Evolutionary conservation across 2,329 filamentous ascomycete species (phyloP).

Genomic region (Aspergillus viridinutans): DNA sequence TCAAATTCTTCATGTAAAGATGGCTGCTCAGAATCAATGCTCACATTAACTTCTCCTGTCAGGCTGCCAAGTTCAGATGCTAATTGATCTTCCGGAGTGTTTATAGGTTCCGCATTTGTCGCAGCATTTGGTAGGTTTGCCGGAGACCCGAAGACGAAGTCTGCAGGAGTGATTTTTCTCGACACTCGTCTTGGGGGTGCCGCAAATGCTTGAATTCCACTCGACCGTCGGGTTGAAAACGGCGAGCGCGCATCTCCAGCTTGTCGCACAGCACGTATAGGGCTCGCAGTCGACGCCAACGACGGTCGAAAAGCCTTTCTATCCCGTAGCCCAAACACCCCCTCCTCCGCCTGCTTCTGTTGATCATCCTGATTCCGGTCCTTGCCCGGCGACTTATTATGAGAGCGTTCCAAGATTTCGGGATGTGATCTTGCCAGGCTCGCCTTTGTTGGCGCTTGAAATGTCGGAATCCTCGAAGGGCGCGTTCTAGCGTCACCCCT

Average conservation of each 20-base stretch:
- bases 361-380: conserved; percentile 12
- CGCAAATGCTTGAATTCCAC: conserved; percentile 32
- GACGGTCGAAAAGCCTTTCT: conserved; percentile 37
- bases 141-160: conserved; percentile 28
- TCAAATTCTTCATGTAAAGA: conserved; percentile 33
- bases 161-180: conserved; percentile 27
- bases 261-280: conserved; percentile 12
- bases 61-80: conserved; percentile 29
- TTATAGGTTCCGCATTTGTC: conserved; percentile 7
- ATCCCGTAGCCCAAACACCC: conserved; percentile 30
- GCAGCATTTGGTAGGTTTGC: conserved; percentile 7
- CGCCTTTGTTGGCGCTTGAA: conserved; percentile 63
- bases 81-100: conserved; percentile 31
- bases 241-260: conserved; percentile 10
- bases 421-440: conserved; percentile 61
- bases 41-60: conserved; percentile 20
- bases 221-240: conserved; percentile 26
- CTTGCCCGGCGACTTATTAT: conserved; percentile 37
- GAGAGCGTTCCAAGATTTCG: conserved; percentile 50
- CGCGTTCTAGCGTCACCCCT: conserved; percentile 21
- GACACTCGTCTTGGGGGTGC: conserved; percentile 34
- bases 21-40: conserved; percentile 13
- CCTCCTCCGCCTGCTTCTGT: conserved; percentile 14
- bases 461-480: conserved; percentile 48
- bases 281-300: conserved; percentile 25